phyloP scores from a whole-genome alignment of 768 basidiomycete species.

The Russula vinacea region DNA sequence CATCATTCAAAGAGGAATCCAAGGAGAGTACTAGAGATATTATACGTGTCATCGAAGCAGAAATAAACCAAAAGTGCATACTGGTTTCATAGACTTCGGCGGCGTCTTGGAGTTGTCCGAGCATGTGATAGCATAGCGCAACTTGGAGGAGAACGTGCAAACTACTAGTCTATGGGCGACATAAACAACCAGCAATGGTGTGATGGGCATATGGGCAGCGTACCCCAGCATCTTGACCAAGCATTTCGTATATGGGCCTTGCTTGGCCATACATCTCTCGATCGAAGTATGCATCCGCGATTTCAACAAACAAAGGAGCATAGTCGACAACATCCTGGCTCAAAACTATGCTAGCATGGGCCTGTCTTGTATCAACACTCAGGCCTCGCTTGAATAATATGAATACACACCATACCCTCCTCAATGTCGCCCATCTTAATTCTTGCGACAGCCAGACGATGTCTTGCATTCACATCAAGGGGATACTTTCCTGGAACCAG shows the following conservation, averaged over 20 bases:
- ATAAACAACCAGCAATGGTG: slow-evolving; percentile 3
- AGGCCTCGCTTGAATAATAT: not conserved
- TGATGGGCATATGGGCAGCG: slow-evolving; percentile 34
- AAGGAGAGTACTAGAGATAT: slow-evolving; percentile 57
- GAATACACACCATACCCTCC: slow-evolving; percentile 68
- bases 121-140: slow-evolving; percentile 75
- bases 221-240: slow-evolving; percentile 73
- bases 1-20: slow-evolving; percentile 74
- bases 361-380: slow-evolving; percentile 41
- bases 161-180: slow-evolving; percentile 59
- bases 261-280: slow-evolving; percentile 75
- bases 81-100: slow-evolving; percentile 82
- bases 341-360: slow-evolving; percentile 72
- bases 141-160: slow-evolving; percentile 71
- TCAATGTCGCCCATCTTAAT: slow-evolving; percentile 74
- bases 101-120: slow-evolving; percentile 72
- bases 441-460: slow-evolving; percentile 78
- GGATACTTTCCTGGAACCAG: slow-evolving; percentile 56
- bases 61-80: slow-evolving; percentile 37
- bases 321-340: slow-evolving; percentile 73
- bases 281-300: slow-evolving; percentile 83
- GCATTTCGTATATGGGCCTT: slow-evolving; percentile 70
- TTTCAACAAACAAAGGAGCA: slow-evolving; percentile 72
- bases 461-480: slow-evolving; percentile 74
- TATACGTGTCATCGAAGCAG: not conserved